phyloP scores from a whole-genome alignment of 2,329 filamentous ascomycete genomes.

The Davidsoniella virescens region DNA sequence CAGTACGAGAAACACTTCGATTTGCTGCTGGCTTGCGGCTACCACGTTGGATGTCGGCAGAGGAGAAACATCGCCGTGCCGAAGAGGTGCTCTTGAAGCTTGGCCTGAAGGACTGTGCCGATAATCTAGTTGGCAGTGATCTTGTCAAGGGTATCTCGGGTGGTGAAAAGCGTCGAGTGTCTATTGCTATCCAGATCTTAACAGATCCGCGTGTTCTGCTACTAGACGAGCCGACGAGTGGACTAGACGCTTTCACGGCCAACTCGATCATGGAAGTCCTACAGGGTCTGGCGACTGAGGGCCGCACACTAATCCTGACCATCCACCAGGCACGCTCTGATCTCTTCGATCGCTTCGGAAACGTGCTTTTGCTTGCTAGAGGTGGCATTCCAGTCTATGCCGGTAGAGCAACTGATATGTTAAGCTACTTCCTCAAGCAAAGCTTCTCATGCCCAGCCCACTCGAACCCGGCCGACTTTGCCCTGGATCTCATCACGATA shows the following conservation, averaged over 20 bases:
- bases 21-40: conserved; percentile 57
- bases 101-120: conserved; percentile 62
- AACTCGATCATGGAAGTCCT: conserved; percentile 62
- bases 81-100: conserved; percentile 59
- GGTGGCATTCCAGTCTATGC: conserved; percentile 54
- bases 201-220: conserved; percentile 58
- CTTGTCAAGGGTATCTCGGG: conserved; percentile 64
- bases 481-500: conserved; percentile 59
- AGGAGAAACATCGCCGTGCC: conserved; percentile 49
- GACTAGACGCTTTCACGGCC: conserved; percentile 63
- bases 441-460: conserved; percentile 50
- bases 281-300: conserved; percentile 52
- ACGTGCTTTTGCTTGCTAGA: conserved; percentile 51
- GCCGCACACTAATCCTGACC: conserved; percentile 57
- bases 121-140: conserved; percentile 57
- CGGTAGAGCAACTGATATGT: conserved; percentile 45
- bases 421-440: conserved; percentile 42
- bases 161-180: conserved; percentile 62
- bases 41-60: conserved; percentile 51
- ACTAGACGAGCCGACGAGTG: conserved; percentile 62
- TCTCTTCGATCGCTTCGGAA: conserved; percentile 54
- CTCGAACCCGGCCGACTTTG: conserved; percentile 65
- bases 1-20: conserved; percentile 56
- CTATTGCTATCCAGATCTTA: conserved; percentile 61
- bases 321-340: conserved; percentile 66